phyloP scores from a whole-genome alignment of 2,329 filamentous ascomycete genomes.

The Ceratocystis lukuohia region DNA sequence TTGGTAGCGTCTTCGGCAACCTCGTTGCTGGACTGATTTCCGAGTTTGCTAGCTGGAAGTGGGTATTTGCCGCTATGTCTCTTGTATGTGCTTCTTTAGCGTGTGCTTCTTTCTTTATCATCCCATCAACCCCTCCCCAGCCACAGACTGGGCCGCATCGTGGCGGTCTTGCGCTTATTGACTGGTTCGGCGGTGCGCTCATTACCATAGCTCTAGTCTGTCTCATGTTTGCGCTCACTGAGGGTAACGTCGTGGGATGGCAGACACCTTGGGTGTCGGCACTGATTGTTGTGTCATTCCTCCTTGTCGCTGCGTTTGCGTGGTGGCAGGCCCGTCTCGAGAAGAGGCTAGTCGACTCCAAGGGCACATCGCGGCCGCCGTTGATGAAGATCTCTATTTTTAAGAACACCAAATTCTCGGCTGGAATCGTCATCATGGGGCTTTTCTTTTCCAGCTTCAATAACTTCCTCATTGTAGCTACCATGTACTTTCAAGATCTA shows the following conservation, averaged over 20 bases:
- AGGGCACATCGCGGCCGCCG: slow-evolving; percentile 22
- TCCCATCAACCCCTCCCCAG: slow-evolving; percentile 37
- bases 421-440: slow-evolving; percentile 51
- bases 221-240: slow-evolving; percentile 52
- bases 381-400: slow-evolving; percentile 52
- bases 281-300: slow-evolving; percentile 43
- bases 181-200: slow-evolving; percentile 53
- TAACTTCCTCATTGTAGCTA: slow-evolving; percentile 53
- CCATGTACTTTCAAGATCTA: slow-evolving; percentile 58
- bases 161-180: slow-evolving; percentile 24
- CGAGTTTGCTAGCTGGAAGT: slow-evolving; percentile 50
- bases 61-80: slow-evolving; percentile 52
- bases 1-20: slow-evolving; percentile 53
- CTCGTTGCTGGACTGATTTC: slow-evolving; percentile 50
- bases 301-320: slow-evolving; percentile 43
- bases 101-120: slow-evolving; percentile 42
- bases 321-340: slow-evolving; percentile 50
- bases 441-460: slow-evolving; percentile 57
- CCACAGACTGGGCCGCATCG: neutral
- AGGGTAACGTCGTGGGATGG: slow-evolving; percentile 60
- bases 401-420: slow-evolving; percentile 43
- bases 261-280: slow-evolving; percentile 46
- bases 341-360: slow-evolving; percentile 25
- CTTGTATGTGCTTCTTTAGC: slow-evolving; percentile 46
- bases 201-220: slow-evolving; percentile 49